Evolutionary conservation across 1,284 basidiomycete species (phyloP).

Genomic region (Ganoderma multipileum): DNA sequence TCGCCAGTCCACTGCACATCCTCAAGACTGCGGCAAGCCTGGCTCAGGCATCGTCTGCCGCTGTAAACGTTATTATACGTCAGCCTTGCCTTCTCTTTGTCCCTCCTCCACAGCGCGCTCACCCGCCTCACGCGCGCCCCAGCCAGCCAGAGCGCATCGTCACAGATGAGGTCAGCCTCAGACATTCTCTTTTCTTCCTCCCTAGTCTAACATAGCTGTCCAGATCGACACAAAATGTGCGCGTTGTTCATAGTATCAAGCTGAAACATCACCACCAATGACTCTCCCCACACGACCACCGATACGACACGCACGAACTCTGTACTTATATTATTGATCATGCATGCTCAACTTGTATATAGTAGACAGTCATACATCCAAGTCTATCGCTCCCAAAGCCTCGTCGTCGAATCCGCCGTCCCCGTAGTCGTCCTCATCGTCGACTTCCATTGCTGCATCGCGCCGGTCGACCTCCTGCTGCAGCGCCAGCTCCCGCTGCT

Average conservation of each 20-base stretch:
- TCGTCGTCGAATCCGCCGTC: conserved; percentile 78
- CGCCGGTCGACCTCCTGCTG: conserved; percentile 48
- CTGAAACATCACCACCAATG: background rate
- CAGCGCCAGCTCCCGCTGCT: conserved; percentile 67
- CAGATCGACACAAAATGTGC: conserved; percentile 26
- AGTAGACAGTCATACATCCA: conserved; percentile 42
- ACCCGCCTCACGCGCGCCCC: conserved; percentile 13
- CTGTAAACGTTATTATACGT: conserved; percentile 68
- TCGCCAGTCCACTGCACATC: conserved; percentile 56
- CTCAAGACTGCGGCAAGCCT: conserved; percentile 48
- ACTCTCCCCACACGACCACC: background rate
- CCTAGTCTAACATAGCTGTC: background rate
- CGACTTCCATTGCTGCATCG: conserved; percentile 40
- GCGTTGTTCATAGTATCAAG: conserved; percentile 20
- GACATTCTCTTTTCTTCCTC: background rate
- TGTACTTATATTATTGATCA: conserved; percentile 19
- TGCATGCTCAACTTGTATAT: conserved; percentile 22
- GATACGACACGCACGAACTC: conserved; percentile 15
- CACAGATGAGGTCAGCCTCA: conserved; percentile 36
- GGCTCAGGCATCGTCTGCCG: conserved; percentile 54
- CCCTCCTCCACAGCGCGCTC: background rate
- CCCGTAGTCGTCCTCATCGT: conserved; percentile 58
- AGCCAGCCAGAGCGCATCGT: conserved; percentile 42
- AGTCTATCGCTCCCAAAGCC: conserved; percentile 67
- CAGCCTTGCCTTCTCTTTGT: conserved; percentile 34